A percentile compares a stretch with the other conserved stretches of the same genome.
phyloP scores from a whole-genome alignment of 495 filamentous ascomycete species.

The Umbilicaria muhlenbergii region DNA sequence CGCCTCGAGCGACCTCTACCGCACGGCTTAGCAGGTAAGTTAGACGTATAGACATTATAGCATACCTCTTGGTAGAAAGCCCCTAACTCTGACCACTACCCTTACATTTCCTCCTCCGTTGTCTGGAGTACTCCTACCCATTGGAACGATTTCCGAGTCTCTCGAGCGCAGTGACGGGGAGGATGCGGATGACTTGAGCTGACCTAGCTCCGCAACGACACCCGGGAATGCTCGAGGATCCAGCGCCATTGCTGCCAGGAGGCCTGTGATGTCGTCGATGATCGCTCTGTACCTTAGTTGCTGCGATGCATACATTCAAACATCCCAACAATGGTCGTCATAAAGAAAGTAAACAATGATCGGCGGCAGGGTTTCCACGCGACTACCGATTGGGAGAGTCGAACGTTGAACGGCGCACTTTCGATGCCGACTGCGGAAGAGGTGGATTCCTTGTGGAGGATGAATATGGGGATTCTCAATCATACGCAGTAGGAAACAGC shows the following conservation, averaged over 20 bases:
- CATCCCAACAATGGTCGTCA: not conserved
- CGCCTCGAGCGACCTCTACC: constrained; percentile 62
- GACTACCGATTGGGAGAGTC: no score
- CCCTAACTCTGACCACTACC: constrained; percentile 85
- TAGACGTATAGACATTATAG: constrained; percentile 1
- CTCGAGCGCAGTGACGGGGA: constrained; percentile 56
- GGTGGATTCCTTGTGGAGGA: no score
- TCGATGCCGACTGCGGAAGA: no score
- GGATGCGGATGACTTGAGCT: constrained; percentile 40
- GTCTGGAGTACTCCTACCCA: constrained; percentile 17
- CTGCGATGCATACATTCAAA: constrained; percentile 18
- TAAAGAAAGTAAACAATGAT: constrained; percentile 10
- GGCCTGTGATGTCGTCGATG: constrained; percentile 7
- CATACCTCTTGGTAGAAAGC: constrained; percentile 77
- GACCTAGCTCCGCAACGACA: constrained; percentile 24
- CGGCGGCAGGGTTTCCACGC: not conserved
- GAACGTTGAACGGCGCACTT: no score
- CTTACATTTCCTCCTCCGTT: constrained; percentile 72
- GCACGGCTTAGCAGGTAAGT: constrained; percentile 1
- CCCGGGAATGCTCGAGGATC: constrained; percentile 40
- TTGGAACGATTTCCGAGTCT: constrained; percentile 40
- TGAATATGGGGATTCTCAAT: no score
- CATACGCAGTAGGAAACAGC: no score
- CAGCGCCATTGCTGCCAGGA: constrained; percentile 36
- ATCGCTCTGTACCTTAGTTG: constrained; percentile 28